Evolutionary conservation across 2,329 filamentous ascomycete species (phyloP), one percentile per base, ranked within the genome.

Genomic region (Hymenoscyphus salicellus): DNA sequence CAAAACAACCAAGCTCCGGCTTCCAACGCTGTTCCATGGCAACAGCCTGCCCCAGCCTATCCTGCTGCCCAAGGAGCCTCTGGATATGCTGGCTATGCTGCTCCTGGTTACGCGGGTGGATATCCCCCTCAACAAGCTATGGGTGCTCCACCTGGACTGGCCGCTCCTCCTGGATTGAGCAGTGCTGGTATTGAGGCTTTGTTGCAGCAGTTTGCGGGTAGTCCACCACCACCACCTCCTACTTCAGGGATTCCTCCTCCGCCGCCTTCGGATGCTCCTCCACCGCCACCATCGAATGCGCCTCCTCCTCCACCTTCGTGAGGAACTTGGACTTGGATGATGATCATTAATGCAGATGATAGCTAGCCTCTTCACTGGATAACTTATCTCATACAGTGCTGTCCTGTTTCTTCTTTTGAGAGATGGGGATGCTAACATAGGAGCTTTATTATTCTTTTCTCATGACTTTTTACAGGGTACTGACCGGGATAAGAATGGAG

Each of bases 131-230:
- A 76, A 61, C 77, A 77, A 66, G 74, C 75, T 23, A 82, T 83
- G 77, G 78, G 79, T 43, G 78, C 81, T 79, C 68, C 77, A 72
- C 65, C 76, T 55, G 78, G 78, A 33, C 67, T 73, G 49, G 70
- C 71, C 57, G 78, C 79, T 63, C 79, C 79, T 46, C 77, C 78
- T 68, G 82, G 81, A 61, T 79, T 87, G 55, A 79, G 80, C 65
- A 83, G 81, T 64, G 83, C 84, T 66, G 86, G 85, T 49, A 79
- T 89, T 66, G 87, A 84, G 73, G 84, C 86, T 57, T 80, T 91
- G 65, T 88, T 90, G 72, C 86, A 90, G 76, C 87, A 88, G 72
- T 91, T 84, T 46, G 80, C 77, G 65, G 78, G 77, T 55, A 79
- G 82, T 58, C 78, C 77, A 36, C 79, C 76, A 49, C 79, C 82